Conservation (phyloP, 257 asterid species). For the Echium plantagineum region DNA sequence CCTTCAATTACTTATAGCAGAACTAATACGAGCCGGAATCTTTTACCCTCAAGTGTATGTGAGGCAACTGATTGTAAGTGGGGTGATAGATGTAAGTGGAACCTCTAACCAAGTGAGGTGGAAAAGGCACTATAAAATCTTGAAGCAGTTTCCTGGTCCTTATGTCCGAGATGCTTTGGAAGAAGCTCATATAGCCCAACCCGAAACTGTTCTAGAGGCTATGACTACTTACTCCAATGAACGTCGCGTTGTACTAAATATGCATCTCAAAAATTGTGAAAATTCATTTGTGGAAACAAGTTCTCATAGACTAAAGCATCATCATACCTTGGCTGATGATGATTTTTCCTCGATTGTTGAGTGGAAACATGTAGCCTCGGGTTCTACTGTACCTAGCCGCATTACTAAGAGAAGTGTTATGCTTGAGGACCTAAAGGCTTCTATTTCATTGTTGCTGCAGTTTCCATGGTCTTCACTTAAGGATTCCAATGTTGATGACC, state of each 20-base stretch:
- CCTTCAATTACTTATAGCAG: constrained; percentile 65
- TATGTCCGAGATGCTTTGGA: constrained; percentile 51
- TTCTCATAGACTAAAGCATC: constrained; percentile 38
- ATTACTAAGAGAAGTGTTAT: constrained; percentile 26
- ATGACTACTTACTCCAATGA: constrained; percentile 62
- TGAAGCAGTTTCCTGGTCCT: constrained; percentile 77
- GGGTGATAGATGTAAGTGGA: constrained; percentile 70
- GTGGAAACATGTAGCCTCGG: constrained; percentile 33
- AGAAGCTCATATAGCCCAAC: constrained; percentile 54
- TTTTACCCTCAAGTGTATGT: constrained; percentile 84
- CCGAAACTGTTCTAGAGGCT: constrained; percentile 41
- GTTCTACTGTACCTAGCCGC: constrained; percentile 22
- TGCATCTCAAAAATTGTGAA: constrained; percentile 38
- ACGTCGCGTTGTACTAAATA: constrained; percentile 65
- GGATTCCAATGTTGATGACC: constrained; percentile 46
- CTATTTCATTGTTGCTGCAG: constrained; percentile 51
- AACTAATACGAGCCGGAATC: constrained; percentile 66
- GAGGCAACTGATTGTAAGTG: constrained; percentile 92
- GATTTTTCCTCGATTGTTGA: constrained; percentile 44
- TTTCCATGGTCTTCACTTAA: constrained; percentile 34
- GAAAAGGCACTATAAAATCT: constrained; percentile 72
- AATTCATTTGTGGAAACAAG: constrained; percentile 18
- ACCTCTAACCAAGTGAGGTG: constrained; percentile 41
- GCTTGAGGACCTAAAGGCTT: constrained; percentile 66
- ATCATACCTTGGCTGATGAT: constrained; percentile 20